These are phyloP conservation scores for Acephala macrosclerotiorum DNA, from an alignment of 2,329 filamentous ascomycete species.

Conservation along the genomic window DNA sequence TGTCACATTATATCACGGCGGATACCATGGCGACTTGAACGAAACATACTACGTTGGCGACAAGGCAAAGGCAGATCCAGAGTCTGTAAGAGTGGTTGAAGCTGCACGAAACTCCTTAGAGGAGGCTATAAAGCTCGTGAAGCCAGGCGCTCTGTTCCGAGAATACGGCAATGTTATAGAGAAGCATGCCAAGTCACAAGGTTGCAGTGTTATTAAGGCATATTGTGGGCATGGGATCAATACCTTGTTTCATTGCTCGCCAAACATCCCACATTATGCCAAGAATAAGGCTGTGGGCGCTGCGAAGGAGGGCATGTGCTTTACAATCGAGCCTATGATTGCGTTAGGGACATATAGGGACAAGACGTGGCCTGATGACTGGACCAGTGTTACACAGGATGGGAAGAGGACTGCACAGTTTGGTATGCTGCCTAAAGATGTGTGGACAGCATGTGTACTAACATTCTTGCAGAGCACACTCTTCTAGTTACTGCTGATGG, in stretches of 20 bases:
- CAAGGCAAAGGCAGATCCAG: conserved; percentile 81
- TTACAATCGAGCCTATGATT: conserved; percentile 99
- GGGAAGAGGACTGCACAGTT: conserved; percentile 93
- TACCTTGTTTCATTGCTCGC: conserved; percentile 89
- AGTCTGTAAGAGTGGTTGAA: conserved; percentile 90
- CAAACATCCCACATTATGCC: conserved; percentile 95
- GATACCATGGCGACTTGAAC: conserved; percentile 96
- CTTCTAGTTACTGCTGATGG: conserved; percentile 84
- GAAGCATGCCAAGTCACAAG: conserved; percentile 85
- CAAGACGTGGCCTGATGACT: conserved; percentile 98
- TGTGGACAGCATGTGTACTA: conserved; percentile 20
- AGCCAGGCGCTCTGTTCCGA: conserved; percentile 90
- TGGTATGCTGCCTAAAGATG: conserved; percentile 58
- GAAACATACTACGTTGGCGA: conserved; percentile 99
- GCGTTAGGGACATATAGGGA: conserved; percentile 89
- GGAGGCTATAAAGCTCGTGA: conserved; percentile 89
- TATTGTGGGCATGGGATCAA: conserved; percentile 98
- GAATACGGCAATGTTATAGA: conserved; percentile 96
- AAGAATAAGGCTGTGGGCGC: conserved; percentile 98
- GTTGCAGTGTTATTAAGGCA: conserved; percentile 91
- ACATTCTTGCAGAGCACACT: conserved; percentile 71
- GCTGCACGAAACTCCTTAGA: conserved; percentile 88
- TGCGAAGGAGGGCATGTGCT: conserved; percentile 96
- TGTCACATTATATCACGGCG: conserved; percentile 90
- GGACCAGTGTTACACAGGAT: conserved; percentile 94